phyloP scores from a whole-genome alignment of 768 basidiomycete genomes.

The Pulveroboletus ravenelii region DNA sequence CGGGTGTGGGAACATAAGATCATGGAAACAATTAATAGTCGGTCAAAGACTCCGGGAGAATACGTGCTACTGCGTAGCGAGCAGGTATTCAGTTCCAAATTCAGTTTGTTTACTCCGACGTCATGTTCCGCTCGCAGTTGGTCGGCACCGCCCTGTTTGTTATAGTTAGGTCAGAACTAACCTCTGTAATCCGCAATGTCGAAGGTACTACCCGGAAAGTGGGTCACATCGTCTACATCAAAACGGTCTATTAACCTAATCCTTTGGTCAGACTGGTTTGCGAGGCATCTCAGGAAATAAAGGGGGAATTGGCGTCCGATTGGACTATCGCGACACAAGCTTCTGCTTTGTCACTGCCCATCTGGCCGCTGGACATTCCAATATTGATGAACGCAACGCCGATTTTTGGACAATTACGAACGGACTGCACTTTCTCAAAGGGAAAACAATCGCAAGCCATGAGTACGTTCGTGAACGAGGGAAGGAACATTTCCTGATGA shows the following conservation, averaged over 20 bases:
- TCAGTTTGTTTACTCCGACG: background rate
- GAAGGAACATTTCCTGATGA: conserved; percentile 5
- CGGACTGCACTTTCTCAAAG: conserved; percentile 83
- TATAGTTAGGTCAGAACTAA: conserved; percentile 72
- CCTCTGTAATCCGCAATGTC: conserved; percentile 81
- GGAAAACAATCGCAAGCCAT: conserved; percentile 84
- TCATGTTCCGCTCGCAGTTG: conserved; percentile 46
- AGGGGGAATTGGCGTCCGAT: conserved; percentile 89
- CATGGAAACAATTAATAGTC: conserved; percentile 68
- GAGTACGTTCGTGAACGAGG: conserved; percentile 54
- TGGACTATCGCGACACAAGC: conserved; percentile 86
- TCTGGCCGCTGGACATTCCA: conserved; percentile 91
- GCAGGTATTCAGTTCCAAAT: conserved; percentile 49
- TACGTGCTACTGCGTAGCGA: conserved; percentile 90
- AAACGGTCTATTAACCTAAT: conserved; percentile 7
- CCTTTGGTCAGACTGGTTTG: conserved; percentile 62
- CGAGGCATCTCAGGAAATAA: conserved; percentile 97
- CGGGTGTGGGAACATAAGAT: conserved; percentile 84
- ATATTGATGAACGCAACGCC: conserved; percentile 84
- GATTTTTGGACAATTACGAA: conserved; percentile 86
- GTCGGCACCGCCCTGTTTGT: conserved; percentile 93
- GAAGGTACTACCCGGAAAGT: conserved; percentile 92
- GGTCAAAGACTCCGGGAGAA: conserved; percentile 60
- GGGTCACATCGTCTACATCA: background rate
- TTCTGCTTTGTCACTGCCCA: conserved; percentile 97